Conservation (phyloP, 2,329 filamentous ascomycete genomes). For the Nemania diffusa region DNA sequence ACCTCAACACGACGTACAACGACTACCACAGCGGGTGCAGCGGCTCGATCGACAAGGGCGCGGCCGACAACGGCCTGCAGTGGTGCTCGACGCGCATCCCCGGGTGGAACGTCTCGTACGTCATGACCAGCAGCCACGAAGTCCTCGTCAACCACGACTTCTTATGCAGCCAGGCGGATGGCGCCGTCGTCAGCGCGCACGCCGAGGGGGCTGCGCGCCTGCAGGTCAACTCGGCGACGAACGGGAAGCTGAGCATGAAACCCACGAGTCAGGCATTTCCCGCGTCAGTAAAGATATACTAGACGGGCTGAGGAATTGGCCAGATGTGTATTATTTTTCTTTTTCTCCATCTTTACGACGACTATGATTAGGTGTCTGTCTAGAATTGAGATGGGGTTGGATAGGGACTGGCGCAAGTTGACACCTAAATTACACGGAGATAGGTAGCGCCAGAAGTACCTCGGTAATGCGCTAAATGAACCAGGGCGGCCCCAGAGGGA, state of each 20-base stretch:
- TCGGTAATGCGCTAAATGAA: background rate
- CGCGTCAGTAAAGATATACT: constrained; percentile 22
- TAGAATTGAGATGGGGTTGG: too few relatives aligned
- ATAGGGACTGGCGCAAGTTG: background rate
- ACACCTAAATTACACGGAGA: background rate
- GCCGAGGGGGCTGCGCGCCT: constrained; percentile 31
- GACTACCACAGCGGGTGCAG: constrained; percentile 38
- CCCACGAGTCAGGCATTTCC: constrained; percentile 16
- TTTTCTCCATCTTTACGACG: background rate
- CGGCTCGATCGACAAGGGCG: constrained; percentile 27
- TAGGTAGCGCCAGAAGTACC: background rate
- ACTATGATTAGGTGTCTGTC: background rate
- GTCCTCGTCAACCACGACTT: constrained; percentile 33
- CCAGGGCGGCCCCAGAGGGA: background rate
- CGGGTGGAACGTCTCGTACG: constrained; percentile 36
- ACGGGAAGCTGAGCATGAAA: constrained; percentile 30
- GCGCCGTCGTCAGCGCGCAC: constrained; percentile 27
- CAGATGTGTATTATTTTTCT: background rate
- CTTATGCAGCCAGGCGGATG: constrained; percentile 31
- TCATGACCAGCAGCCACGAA: constrained; percentile 32
- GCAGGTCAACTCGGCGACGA: constrained; percentile 1
- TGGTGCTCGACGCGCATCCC: constrained; percentile 36
- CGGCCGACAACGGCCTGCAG: constrained; percentile 32
- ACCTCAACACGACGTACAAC: constrained; percentile 35
- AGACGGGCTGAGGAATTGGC: background rate